These are phyloP conservation scores for Aspergillus udagawae DNA, from an alignment of 2,329 filamentous ascomycete species.

Conservation along the genomic window DNA sequence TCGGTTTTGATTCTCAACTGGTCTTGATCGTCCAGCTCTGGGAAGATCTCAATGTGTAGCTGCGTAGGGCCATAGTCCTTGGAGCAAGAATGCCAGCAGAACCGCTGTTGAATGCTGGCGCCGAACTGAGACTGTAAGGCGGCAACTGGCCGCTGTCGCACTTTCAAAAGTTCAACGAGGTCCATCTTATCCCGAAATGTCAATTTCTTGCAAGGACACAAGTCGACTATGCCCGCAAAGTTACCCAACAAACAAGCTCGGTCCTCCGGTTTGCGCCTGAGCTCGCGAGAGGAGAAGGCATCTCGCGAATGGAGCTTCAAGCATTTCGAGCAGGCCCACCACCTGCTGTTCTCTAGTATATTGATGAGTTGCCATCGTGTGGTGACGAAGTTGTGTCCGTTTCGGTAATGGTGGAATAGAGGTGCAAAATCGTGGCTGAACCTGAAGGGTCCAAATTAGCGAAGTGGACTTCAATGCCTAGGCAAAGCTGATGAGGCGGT, in stretches of 20 bases:
- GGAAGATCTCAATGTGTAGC: slow-evolving; percentile 33
- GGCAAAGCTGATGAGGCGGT: neutral
- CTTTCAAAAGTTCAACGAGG: slow-evolving; percentile 29
- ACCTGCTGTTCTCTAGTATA: slow-evolving; percentile 32
- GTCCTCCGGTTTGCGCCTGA: slow-evolving; percentile 29
- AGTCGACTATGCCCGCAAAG: slow-evolving; percentile 34
- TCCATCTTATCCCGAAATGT: slow-evolving; percentile 37
- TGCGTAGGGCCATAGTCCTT: slow-evolving; percentile 33
- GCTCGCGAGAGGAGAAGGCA: slow-evolving; percentile 30
- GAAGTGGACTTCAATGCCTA: slow-evolving; percentile 26
- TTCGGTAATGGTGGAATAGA: slow-evolving; percentile 37
- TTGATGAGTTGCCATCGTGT: slow-evolving; percentile 36
- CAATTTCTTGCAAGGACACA: slow-evolving; percentile 39
- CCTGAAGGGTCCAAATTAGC: neutral
- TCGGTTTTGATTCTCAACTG: slow-evolving; percentile 34
- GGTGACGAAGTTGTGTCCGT: slow-evolving; percentile 33
- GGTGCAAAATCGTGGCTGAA: slow-evolving; percentile 38
- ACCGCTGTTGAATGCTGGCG: slow-evolving; percentile 25
- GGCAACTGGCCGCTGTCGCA: slow-evolving; percentile 24
- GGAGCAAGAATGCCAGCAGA: slow-evolving; percentile 37
- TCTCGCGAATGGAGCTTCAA: slow-evolving; percentile 36
- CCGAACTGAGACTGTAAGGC: slow-evolving; percentile 27
- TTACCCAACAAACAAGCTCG: slow-evolving; percentile 33
- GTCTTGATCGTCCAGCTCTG: slow-evolving; percentile 29
- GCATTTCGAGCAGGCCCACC: slow-evolving; percentile 35